Conservation (phyloP, 441 rosid species). For the Breynia disticha region DNA sequence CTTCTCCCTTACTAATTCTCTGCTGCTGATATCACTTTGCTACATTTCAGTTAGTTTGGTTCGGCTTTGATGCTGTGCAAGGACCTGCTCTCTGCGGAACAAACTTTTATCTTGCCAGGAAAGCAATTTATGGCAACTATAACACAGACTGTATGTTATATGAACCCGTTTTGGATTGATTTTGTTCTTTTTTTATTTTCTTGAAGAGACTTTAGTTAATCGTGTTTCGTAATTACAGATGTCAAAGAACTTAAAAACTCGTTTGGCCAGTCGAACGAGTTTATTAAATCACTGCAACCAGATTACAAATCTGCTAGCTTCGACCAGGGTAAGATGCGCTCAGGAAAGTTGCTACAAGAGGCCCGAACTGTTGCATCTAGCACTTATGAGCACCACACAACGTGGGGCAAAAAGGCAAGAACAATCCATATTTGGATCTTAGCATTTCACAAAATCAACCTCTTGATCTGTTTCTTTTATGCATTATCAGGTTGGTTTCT, state of each 20-base stretch:
- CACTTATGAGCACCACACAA: background rate
- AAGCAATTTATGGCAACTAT: conserved; percentile 14
- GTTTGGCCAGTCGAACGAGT: conserved; percentile 24
- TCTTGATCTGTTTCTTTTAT: background rate
- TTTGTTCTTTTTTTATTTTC: background rate
- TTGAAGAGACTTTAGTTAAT: background rate
- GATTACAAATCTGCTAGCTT: background rate
- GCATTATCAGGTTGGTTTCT: background rate
- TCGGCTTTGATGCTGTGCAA: conserved; percentile 31
- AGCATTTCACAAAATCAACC: no score
- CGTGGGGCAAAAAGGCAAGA: background rate
- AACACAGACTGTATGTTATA: conserved; percentile 8
- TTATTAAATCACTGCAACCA: conserved; percentile 14
- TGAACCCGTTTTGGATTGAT: background rate
- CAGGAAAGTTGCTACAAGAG: conserved; percentile 7
- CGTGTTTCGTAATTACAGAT: conserved; percentile 5
- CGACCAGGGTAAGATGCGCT: background rate
- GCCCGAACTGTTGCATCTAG: conserved; percentile 1
- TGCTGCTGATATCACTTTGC: background rate
- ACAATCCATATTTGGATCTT: no score
- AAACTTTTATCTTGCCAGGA: conserved; percentile 31
- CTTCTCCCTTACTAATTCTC: no score
- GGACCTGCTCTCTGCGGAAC: conserved; percentile 32
- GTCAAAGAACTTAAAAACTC: conserved; percentile 11
- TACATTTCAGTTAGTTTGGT: conserved; percentile 14